Percentiles rank a stretch among this genome's conserved stretches.
These are phyloP conservation scores for Linum usitatissimum DNA, from an alignment of 345 rosid genomes.

Conservation along the genomic window DNA sequence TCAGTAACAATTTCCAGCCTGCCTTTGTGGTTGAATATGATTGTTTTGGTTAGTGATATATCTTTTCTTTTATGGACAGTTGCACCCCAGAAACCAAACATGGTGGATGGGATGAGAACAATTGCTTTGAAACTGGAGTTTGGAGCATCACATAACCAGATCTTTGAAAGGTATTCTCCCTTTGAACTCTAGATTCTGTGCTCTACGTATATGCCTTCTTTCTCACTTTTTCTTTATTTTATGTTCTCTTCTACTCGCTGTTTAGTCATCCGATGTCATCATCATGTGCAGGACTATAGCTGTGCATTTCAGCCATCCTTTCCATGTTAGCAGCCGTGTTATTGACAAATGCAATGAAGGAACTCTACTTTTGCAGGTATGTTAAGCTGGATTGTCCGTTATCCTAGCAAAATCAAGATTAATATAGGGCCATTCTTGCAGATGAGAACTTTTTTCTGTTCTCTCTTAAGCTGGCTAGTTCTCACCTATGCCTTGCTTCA, in stretches of 20 bases:
- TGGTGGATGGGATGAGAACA: constrained; percentile 94
- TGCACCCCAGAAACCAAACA: constrained; percentile 52
- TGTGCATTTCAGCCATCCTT: constrained; percentile 90
- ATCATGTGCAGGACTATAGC: constrained; percentile 64
- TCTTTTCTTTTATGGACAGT: constrained; percentile 35
- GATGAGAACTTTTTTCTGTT: not conserved
- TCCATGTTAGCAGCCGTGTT: constrained; percentile 73
- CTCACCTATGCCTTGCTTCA: not conserved
- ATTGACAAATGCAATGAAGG: constrained; percentile 79
- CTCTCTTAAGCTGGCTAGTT: not conserved
- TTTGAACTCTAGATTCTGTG: constrained; percentile 2
- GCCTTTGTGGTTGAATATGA: constrained; percentile 10
- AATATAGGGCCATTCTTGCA: not conserved
- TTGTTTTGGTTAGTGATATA: constrained; percentile 11
- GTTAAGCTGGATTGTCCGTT: not conserved
- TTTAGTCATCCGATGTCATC: constrained; percentile 7
- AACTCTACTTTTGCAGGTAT: constrained; percentile 79
- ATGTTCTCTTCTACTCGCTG: not conserved
- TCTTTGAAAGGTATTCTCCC: constrained; percentile 60
- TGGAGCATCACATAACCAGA: constrained; percentile 82
- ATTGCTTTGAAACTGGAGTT: constrained; percentile 90
- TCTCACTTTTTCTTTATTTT: not conserved
- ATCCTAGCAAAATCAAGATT: not conserved
- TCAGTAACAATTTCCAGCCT: constrained; percentile 10
- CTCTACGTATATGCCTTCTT: not conserved